Percentiles rank a stretch among this genome's conserved stretches.
Evolutionary conservation across 345 rosid genomes (phyloP).

Genomic region (Brassica napus): DNA sequence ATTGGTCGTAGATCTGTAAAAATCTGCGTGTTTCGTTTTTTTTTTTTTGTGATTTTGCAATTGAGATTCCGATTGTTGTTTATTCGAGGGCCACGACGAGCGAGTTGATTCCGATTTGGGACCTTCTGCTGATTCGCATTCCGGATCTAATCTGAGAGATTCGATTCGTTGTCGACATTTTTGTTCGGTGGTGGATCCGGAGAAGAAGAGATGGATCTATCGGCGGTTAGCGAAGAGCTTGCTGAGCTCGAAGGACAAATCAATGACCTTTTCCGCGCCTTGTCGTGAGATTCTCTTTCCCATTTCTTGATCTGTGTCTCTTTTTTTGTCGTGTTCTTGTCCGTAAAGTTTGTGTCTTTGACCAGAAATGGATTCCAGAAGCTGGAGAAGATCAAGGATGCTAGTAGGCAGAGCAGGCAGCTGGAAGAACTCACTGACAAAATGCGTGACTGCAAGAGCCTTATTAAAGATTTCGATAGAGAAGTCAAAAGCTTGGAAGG

Average conservation of each 20-base stretch:
- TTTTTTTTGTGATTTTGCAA: conserved; percentile 1
- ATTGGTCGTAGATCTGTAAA: conserved; percentile 35
- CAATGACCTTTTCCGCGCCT: conserved; percentile 78
- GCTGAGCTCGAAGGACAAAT: conserved; percentile 88
- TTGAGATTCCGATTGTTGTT: conserved; percentile 15
- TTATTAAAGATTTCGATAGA: conserved; percentile 87
- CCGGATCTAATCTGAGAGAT: conserved; percentile 32
- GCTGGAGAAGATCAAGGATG: conserved; percentile 93
- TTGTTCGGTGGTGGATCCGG: conserved; percentile 32
- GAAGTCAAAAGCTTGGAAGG: conserved; percentile 74
- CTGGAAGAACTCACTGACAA: conserved; percentile 91
- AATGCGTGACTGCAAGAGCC: conserved; percentile 98
- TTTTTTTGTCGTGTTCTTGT: not conserved
- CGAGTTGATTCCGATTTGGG: conserved; percentile 8
- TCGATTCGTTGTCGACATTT: conserved; percentile 26
- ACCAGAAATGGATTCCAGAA: conserved; percentile 92
- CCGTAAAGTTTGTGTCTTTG: not conserved
- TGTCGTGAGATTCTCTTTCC: conserved; percentile 58
- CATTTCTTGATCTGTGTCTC: not conserved
- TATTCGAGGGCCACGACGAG: conserved; percentile 19
- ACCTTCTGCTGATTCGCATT: not conserved
- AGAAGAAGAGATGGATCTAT: conserved; percentile 57
- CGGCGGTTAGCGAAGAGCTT: conserved; percentile 75
- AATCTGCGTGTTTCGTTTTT: conserved; percentile 6
- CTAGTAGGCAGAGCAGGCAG: conserved; percentile 85